A percentile compares a stretch with the other conserved stretches of the same genome.
phyloP scores from a whole-genome alignment of 345 rosid genomes.

The Rhizophora apiculata region DNA sequence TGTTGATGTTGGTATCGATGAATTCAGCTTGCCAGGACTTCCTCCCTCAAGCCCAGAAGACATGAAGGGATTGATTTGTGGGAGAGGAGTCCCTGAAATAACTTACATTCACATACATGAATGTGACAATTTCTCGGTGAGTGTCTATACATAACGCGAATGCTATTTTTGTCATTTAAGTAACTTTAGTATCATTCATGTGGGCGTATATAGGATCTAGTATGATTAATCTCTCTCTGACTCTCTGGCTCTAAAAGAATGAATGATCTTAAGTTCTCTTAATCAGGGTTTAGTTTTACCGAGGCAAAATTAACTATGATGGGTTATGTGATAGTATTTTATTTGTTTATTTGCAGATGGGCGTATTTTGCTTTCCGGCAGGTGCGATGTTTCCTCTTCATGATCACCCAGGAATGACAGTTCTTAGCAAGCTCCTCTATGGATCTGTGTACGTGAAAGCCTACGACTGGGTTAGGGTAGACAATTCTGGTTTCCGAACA shows the following conservation, averaged over 20 bases:
- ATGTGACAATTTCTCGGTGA: slow-evolving; percentile 22
- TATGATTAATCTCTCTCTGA: too few species aligned
- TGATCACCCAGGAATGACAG: slow-evolving; percentile 52
- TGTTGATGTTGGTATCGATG: slow-evolving; percentile 41
- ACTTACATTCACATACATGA: slow-evolving; percentile 47
- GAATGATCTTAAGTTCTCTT: too few species aligned
- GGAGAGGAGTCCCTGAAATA: slow-evolving; percentile 29
- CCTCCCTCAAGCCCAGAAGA: slow-evolving; percentile 17
- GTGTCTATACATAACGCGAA: background rate
- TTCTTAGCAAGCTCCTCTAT: slow-evolving; percentile 47
- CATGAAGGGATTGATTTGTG: slow-evolving; percentile 21
- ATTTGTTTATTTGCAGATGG: slow-evolving; percentile 26
- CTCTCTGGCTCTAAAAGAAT: too few species aligned
- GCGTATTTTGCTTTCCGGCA: slow-evolving; percentile 45
- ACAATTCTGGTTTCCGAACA: slow-evolving; percentile 15
- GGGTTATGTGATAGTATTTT: background rate
- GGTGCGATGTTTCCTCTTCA: slow-evolving; percentile 41
- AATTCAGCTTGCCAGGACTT: slow-evolving; percentile 19
- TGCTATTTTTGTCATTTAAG: too few species aligned
- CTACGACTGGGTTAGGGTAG: slow-evolving; percentile 39
- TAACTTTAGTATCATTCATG: too few species aligned
- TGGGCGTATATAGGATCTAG: too few species aligned
- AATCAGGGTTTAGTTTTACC: too few species aligned
- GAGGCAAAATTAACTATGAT: background rate
- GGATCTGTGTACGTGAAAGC: slow-evolving; percentile 44